Conservation (phyloP, 2,329 filamentous ascomycete species). For the Pyrenochaeta sp. region DNA sequence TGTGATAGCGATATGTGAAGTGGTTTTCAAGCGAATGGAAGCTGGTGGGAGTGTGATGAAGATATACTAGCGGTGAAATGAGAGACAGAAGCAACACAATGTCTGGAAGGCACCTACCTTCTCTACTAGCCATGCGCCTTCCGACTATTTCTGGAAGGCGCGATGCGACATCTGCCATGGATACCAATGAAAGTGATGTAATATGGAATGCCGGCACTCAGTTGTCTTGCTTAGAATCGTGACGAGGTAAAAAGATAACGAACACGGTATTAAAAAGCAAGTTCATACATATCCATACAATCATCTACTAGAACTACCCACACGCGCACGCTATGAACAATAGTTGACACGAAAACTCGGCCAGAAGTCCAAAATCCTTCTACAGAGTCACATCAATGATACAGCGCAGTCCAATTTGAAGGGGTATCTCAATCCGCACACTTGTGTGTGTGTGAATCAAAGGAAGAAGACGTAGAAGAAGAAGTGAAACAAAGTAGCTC, state of each 20-base stretch:
- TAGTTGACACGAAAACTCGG: slow-evolving; percentile 11
- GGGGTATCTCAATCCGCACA: slow-evolving; percentile 22
- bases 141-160: not conserved
- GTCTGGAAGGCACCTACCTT: not conserved
- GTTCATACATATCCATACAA: slow-evolving; percentile 32
- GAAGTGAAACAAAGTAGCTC: slow-evolving; percentile 6
- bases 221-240: too few species aligned
- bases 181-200: not conserved
- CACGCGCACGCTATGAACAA: slow-evolving; percentile 12
- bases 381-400: slow-evolving; percentile 18
- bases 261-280: not conserved
- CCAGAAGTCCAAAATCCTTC: not conserved
- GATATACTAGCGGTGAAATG: not conserved
- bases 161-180: not conserved
- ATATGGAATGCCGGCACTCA: too few species aligned
- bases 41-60: not conserved
- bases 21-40: not conserved
- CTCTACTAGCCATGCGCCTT: not conserved
- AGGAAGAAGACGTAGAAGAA: slow-evolving; percentile 10
- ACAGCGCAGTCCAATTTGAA: slow-evolving; percentile 19
- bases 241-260: too few species aligned
- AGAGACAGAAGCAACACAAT: not conserved
- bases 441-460: slow-evolving; percentile 10
- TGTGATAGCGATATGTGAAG: not conserved
- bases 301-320: slow-evolving; percentile 21